phyloP scores from a whole-genome alignment of 2,329 filamentous ascomycete species.

The Calonectria pteridis region DNA sequence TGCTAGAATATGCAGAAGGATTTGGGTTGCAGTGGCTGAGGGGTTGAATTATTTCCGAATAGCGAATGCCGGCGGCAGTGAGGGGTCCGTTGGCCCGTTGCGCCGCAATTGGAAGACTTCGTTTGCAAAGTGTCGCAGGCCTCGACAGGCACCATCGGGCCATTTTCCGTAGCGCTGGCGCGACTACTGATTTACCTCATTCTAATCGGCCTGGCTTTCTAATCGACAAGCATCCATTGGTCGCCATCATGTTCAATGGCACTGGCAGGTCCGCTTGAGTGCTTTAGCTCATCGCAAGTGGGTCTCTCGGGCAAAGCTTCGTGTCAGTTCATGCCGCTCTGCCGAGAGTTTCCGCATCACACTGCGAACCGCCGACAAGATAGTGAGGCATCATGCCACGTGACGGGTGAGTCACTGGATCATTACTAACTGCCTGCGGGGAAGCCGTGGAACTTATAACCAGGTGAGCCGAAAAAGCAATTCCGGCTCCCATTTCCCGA shows the following conservation, averaged over 20 bases:
- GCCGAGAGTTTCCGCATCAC: not conserved
- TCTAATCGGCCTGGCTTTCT: not conserved
- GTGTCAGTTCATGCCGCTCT: not conserved
- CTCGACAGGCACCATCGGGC: not conserved
- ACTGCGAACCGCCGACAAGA: not conserved
- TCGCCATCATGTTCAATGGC: not conserved
- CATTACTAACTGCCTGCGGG: not conserved
- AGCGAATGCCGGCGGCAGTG: not conserved
- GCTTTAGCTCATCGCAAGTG: not conserved
- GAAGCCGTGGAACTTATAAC: not conserved
- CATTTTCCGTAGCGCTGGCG: not conserved
- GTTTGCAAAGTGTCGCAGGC: not conserved
- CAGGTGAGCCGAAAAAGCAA: not conserved
- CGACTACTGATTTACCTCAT: not conserved
- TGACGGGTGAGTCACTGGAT: not conserved
- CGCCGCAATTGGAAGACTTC: not conserved
- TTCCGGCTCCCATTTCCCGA: not conserved
- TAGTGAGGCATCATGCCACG: constrained; percentile 4
- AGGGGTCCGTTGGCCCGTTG: not conserved
- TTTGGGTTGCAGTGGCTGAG: not conserved
- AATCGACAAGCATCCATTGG: not conserved
- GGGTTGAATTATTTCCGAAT: not conserved
- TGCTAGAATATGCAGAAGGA: not conserved
- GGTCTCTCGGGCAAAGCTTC: not conserved
- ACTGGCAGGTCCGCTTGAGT: not conserved